Base-by-base conservation (phyloP, 441 rosid genomes). In the Populus tomentosa region DNA sequence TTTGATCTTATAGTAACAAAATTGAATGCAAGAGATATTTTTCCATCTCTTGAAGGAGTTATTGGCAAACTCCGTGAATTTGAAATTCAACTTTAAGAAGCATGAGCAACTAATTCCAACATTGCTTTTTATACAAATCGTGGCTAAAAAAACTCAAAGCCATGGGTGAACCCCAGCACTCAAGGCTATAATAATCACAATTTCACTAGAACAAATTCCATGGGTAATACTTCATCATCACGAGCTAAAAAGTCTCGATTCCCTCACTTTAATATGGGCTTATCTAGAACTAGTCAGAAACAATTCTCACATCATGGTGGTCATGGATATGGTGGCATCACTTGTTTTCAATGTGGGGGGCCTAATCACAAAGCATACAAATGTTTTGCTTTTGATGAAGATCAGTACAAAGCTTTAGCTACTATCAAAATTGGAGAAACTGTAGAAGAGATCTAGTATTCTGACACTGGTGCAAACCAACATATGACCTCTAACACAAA, bases 241-340 rank as follows among this genome's bases (percentile, higher is more conserved):
- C 7, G 20, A 46, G 56, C 20, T 46, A 46, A 14, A 13, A 16
- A 46, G 18, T 3, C 20, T 46, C 56, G 7, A 3, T 46, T 46
- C 3, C 56, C 20, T 4, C 56, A 6, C 30, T 28, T 28, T 2
- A 18, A 46, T 1, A 46, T 3, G 3, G 6, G 56, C 6, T 13
- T 1, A 2, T 0, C 0, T 14, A 7, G 20, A 4, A 46, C 56
- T 1, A 0, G 0, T 46, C 0, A 5, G 56, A 46, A 14, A 46
- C 56, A 46, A 28, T 28, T 28, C 30, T 28, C 30, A 28, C 30
- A 28, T 28, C 30, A 28, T 28, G 30, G 3, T 28, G 30, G 30
- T 28, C 30, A 3, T 28, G 30, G 30, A 28, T 28, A 28, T 28
- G 30, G 30, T 28, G 30, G 1, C 30, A 28, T 28, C 30, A 28